Base-by-base conservation (phyloP, 2,329 filamentous ascomycete genomes). In the Ilyonectria destructans region DNA sequence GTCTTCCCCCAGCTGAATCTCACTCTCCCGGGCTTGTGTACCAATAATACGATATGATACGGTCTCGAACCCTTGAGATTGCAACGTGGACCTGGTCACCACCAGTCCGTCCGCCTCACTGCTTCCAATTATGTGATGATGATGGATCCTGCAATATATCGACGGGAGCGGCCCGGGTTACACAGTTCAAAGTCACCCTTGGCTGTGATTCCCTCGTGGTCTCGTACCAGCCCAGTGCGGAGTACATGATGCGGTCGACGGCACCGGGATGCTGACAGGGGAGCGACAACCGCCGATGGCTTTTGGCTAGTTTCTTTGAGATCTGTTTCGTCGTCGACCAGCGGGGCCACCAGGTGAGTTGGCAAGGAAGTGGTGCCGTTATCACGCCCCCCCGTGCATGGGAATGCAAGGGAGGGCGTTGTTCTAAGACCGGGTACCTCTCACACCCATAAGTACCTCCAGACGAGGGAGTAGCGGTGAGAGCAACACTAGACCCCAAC, bases 291-390 rank as follows among this genome's bases (percentile, higher is more conserved):
- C 72, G 57, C 70, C 57, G 55, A 71, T 68, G 61, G 71, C 56
- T 75, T 73, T 69, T 69, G 69, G 69, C 68, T 72, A 62, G 60
- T 75, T 62, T 58, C 65, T 67, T 62, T 71, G 67, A 74, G 71
- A 76, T 76, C 72, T 76, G 70, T 76, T 75, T 75, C 69, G 71
- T 59, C 49, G 54, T 74, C 65, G 56, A 40, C 37, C n/a, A 58
- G 74, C 70, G 74, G 70, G 69, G 66, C 63, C 61, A 65, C 46
- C 66, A 66, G 69, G 74, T 76, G 74, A 72, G 74, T 58, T 76
- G 74, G 74, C 74, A 76, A 68, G 57, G 67, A 71, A 69, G 74
- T 72, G 69, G 73, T 75, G 73, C 62, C 66, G 69, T 74, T 76
- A 74, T 71, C 73, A 71, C 73, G 63, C 43, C 67, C 69, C 69